A percentile compares a stretch with the other conserved stretches of the same genome.
These are phyloP conservation scores for Brassica incana DNA, from an alignment of 345 rosid species.

Conservation along the genomic window DNA sequence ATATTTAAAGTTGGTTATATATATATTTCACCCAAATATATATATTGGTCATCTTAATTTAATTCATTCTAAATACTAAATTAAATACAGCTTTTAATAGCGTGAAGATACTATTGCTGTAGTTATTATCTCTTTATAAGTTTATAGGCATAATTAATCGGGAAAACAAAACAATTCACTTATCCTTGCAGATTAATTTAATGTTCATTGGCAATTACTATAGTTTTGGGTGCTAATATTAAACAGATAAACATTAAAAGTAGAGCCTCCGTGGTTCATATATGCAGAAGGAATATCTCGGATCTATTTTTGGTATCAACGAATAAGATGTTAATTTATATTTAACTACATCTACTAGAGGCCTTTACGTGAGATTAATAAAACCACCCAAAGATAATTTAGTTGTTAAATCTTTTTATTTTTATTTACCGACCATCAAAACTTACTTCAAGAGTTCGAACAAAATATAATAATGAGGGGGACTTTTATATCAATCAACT, in stretches of 20 bases:
- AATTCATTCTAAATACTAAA: background rate
- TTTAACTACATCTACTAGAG: slow-evolving; percentile 14
- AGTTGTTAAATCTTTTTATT: background rate
- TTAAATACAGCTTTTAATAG: background rate
- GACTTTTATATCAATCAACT: background rate
- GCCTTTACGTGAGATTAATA: slow-evolving; percentile 28
- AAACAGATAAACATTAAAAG: slow-evolving; percentile 27
- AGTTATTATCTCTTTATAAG: background rate
- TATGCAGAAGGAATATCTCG: slow-evolving; percentile 45
- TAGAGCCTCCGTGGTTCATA: slow-evolving; percentile 46
- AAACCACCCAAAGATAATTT: slow-evolving; percentile 15
- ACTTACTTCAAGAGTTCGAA: slow-evolving; percentile 38
- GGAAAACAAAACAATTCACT: slow-evolving; percentile 27
- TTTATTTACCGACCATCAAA: slow-evolving; percentile 16
- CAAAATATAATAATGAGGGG: slow-evolving; percentile 10
- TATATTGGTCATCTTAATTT: background rate
- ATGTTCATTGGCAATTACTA: background rate
- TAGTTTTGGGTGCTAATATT: slow-evolving; percentile 18
- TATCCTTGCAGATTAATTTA: slow-evolving; percentile 21
- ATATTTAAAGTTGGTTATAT: background rate
- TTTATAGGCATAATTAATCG: slow-evolving; percentile 9
- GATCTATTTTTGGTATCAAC: slow-evolving; percentile 37
- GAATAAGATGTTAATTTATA: slow-evolving; percentile 22
- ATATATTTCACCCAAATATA: background rate
- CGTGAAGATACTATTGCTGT: background rate